Percentiles rank a stretch among this genome's conserved stretches.
phyloP scores from a whole-genome alignment of 2,329 filamentous ascomycete species.

The Beauveria sp. region DNA sequence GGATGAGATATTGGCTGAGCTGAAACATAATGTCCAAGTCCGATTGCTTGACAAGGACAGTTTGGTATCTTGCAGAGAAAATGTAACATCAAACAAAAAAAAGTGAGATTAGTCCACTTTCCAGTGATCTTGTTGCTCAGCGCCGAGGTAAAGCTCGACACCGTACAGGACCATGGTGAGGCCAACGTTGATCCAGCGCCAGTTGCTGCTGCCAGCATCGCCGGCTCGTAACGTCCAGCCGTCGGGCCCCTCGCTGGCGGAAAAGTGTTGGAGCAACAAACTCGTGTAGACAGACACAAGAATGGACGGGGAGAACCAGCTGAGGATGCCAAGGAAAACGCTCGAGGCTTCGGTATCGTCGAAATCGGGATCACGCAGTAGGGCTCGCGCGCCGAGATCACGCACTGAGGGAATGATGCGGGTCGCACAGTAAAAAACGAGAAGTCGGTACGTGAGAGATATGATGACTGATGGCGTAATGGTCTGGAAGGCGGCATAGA shows the following conservation, averaged over 20 bases:
- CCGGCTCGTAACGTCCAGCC: conserved; percentile 84
- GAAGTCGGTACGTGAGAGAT: conserved; percentile 84
- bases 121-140: conserved; percentile 86
- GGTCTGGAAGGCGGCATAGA: conserved; percentile 87
- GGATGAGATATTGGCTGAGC: neutral
- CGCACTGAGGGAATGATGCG: conserved; percentile 92
- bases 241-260: conserved; percentile 60
- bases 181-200: conserved; percentile 89
- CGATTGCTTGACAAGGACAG: conserved; percentile 1
- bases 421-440: conserved; percentile 92
- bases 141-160: conserved; percentile 80
- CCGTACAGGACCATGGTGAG: conserved; percentile 86
- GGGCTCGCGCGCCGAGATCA: conserved; percentile 72
- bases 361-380: conserved; percentile 77
- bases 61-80: conserved; percentile 5
- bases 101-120: conserved; percentile 63
- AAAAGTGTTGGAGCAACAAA: conserved; percentile 90
- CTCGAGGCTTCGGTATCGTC: conserved; percentile 81
- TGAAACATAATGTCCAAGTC: neutral
- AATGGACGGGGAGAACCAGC: conserved; percentile 91
- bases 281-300: conserved; percentile 96
- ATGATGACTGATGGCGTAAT: conserved; percentile 95
- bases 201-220: conserved; percentile 72
- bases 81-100: conserved; percentile 6
- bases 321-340: conserved; percentile 72